Conservation (phyloP, 352 stramenopile genomes). For the Detonula confervacea region DNA sequence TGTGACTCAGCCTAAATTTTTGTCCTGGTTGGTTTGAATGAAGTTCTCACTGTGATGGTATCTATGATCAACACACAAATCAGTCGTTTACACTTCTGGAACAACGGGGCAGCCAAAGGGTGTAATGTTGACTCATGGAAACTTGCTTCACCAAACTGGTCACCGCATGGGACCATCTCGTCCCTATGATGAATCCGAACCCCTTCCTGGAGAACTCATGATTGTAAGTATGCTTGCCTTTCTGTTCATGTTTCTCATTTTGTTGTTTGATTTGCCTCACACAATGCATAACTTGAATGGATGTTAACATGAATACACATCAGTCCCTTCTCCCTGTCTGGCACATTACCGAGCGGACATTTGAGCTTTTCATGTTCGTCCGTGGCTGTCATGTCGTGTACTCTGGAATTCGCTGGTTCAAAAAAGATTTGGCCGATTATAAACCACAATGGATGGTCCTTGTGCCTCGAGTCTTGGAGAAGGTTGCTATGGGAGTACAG, state of each 20-base stretch:
- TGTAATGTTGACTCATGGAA: constrained; percentile 91
- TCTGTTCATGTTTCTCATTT: too few species aligned
- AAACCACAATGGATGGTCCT: constrained; percentile 81
- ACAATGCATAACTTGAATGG: too few species aligned
- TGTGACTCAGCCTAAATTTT: background rate
- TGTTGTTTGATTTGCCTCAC: too few species aligned
- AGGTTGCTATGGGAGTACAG: constrained; percentile 80
- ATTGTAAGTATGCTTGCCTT: too few species aligned
- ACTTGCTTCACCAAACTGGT: constrained; percentile 86
- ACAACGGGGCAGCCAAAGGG: constrained; percentile 93
- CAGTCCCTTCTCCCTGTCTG: constrained; percentile 81
- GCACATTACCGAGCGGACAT: constrained; percentile 85
- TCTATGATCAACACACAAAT: constrained; percentile 25
- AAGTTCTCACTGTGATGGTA: too few species aligned
- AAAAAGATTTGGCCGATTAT: constrained; percentile 83
- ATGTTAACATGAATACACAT: too few species aligned
- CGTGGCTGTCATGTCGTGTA: constrained; percentile 84
- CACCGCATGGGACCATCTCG: constrained; percentile 67
- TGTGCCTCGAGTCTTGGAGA: constrained; percentile 83
- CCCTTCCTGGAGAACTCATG: constrained; percentile 81
- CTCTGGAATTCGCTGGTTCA: constrained; percentile 80
- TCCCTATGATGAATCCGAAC: constrained; percentile 76
- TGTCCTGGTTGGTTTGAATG: constrained; percentile 1
- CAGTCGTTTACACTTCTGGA: constrained; percentile 91
- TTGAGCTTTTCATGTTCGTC: constrained; percentile 82